Base-by-base conservation (phyloP, 257 asterid species). In the Schizonepeta tenuifolia region DNA sequence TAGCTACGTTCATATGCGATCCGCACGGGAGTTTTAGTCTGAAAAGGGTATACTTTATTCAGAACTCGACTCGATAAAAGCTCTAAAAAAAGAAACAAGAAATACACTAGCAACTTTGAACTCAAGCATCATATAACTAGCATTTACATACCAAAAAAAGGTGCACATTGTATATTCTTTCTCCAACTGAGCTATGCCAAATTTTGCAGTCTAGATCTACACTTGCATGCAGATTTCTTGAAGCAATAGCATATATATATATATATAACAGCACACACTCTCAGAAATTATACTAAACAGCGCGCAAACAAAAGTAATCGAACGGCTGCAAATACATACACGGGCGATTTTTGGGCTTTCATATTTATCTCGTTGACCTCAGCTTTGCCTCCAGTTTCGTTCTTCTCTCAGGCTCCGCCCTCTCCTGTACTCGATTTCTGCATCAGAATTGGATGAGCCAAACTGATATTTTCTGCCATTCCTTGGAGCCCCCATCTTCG, bases 361-460 rank as follows among this genome's bases (percentile, higher is more conserved):
- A 58, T 77, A 81, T 81, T 86, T 73, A 72, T 82, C 74, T 10
- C 71, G 44, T 8, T 77, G 59, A 62, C 83, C 81, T 83, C 77
- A 83, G 73, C 73, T 67, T 64, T 76, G 73, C 65, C 84, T 60
- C 76, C 81, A 50, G 80, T 17, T 70, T 2, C 83, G 82, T 35
- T 87, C 82, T 83, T 92, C 96, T 74, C 96, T 85, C 83, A 86
- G 76, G 86, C 97, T 92, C 57, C 93, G 79, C 26, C 96, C 96
- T 86, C 99, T 88, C 77, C 96, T 81, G 82, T 95, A 92, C 75
- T 95, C 99, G 6, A 95, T 77, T 82, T 92, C 98, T 35, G 98
- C 98, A 78, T 95, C 97, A 7, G 99, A 95, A 76, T 85, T 90
- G 46, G 98, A 92, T 43, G 83, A 83, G 38, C 97, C 97, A 56